These are phyloP conservation scores for Eimeria maxima DNA, from an alignment of 169 alveolate species.

Conservation along the genomic window DNA sequence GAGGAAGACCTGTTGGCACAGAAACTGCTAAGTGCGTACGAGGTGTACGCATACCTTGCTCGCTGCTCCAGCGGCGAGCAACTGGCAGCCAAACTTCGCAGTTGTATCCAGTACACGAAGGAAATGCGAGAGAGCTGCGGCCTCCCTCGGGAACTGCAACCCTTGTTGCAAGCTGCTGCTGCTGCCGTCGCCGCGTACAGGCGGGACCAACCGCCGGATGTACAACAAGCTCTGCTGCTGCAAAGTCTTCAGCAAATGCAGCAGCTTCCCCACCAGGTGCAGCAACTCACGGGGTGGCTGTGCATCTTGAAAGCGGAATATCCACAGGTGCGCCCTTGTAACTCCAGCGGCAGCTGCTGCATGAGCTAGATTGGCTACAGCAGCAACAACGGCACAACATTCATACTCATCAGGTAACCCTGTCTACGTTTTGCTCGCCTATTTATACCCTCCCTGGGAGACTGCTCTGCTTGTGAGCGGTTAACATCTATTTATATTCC, in stretches of 20 bases:
- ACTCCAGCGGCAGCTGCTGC: not conserved
- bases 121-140: conserved; percentile 69
- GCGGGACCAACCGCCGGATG: conserved; percentile 2
- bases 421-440: not conserved
- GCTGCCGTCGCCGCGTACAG: conserved; percentile 44
- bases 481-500: not conserved
- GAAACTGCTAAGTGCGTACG: conserved; percentile 49
- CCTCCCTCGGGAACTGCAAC: conserved; percentile 13
- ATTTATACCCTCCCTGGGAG: not conserved
- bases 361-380: not conserved
- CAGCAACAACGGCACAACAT: not conserved
- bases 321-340: conserved; percentile 30
- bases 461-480: not conserved
- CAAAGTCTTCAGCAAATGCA: conserved; percentile 38
- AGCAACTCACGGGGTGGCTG: conserved; percentile 14
- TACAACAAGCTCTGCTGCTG: conserved; percentile 42
- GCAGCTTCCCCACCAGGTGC: conserved; percentile 20
- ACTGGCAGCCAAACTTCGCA: conserved; percentile 71
- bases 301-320: not conserved
- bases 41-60: conserved; percentile 49
- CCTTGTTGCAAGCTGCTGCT: conserved; percentile 56
- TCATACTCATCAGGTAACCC: not conserved
- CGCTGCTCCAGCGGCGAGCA: conserved; percentile 72
- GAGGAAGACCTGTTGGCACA: conserved; percentile 72
- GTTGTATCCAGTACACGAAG: conserved; percentile 35